A percentile compares a stretch with the other conserved stretches of the same genome.
Evolutionary conservation across 108 stramenopile genomes (phyloP).

Genomic region (Parietichytrium sp.): DNA sequence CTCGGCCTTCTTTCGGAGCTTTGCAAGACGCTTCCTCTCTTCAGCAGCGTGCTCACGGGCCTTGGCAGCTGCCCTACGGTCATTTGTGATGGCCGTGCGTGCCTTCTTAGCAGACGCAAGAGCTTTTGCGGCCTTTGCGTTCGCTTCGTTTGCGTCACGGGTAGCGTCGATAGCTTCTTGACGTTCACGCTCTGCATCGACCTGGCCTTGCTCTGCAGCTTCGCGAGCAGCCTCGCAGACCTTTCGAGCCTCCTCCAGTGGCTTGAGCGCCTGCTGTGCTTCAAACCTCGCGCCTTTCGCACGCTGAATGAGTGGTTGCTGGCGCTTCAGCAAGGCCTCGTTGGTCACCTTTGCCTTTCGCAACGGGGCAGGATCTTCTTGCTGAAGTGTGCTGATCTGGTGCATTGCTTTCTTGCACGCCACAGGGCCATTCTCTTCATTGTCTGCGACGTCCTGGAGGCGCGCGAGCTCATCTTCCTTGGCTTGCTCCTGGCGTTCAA

Average conservation of each 20-base stretch:
- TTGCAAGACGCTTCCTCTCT: background rate
- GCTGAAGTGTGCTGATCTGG: background rate
- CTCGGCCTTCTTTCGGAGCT: constrained; percentile 19
- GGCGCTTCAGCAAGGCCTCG: background rate
- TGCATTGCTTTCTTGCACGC: constrained; percentile 10
- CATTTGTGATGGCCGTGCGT: background rate
- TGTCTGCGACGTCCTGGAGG: background rate
- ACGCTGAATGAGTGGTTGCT: background rate
- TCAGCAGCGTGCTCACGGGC: background rate
- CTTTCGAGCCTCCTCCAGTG: background rate
- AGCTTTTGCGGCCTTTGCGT: background rate
- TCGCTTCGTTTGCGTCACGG: background rate
- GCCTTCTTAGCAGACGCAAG: background rate
- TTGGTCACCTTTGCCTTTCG: constrained; percentile 1
- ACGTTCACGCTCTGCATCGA: constrained; percentile 17
- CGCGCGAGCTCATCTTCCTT: constrained; percentile 22
- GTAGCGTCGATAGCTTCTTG: constrained; percentile 15
- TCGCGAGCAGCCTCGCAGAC: background rate
- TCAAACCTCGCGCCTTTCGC: constrained; percentile 7
- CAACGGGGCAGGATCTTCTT: constrained; percentile 21
- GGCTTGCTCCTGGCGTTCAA: background rate
- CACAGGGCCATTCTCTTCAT: constrained; percentile 15
- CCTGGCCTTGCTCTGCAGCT: background rate
- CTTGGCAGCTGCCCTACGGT: constrained; percentile 16
- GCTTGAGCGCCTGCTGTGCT: constrained; percentile 9